Conservation (phyloP, 192 early-diverging fungal genomes). For the Backusella circina region DNA sequence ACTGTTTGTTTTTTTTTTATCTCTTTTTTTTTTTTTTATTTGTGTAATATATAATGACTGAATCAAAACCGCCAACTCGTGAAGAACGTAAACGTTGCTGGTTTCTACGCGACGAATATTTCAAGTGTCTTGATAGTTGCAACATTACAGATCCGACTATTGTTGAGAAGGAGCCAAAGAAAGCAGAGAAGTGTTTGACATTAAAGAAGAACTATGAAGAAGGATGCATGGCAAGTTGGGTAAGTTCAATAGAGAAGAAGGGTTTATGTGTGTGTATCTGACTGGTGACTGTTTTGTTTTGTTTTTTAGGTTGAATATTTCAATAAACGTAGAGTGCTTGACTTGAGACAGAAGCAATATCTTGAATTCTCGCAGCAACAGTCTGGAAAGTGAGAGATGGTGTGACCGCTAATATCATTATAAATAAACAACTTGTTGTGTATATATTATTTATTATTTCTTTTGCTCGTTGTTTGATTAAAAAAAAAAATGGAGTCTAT, state of each 20-base stretch:
- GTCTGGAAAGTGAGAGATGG: slow-evolving; percentile 14
- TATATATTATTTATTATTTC: neutral
- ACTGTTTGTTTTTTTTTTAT: neutral
- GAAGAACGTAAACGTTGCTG: slow-evolving; percentile 71
- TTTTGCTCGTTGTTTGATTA: neutral
- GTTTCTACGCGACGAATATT: slow-evolving; percentile 74
- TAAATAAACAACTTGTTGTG: neutral
- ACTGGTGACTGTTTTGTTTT: no score
- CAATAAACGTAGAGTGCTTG: slow-evolving; percentile 51
- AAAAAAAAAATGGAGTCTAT: slow-evolving; percentile 71
- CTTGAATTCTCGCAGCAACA: slow-evolving; percentile 38
- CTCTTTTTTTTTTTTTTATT: neutral
- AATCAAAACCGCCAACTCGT: slow-evolving; percentile 54
- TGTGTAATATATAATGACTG: neutral
- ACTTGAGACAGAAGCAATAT: slow-evolving; percentile 44
- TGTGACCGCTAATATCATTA: neutral
- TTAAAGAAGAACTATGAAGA: slow-evolving; percentile 54
- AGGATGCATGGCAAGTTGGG: slow-evolving; percentile 72
- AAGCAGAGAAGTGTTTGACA: slow-evolving; percentile 43
- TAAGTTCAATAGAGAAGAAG: slow-evolving; percentile 23
- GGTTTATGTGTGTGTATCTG: no score
- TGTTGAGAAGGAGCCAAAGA: slow-evolving; percentile 35
- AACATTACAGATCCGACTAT: slow-evolving; percentile 57
- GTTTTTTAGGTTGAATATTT: slow-evolving; percentile 49
- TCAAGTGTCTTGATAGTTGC: slow-evolving; percentile 67